These are phyloP conservation scores for Picea sitchensis DNA, from an alignment of 75 land plant genomes.

Conservation along the genomic window DNA sequence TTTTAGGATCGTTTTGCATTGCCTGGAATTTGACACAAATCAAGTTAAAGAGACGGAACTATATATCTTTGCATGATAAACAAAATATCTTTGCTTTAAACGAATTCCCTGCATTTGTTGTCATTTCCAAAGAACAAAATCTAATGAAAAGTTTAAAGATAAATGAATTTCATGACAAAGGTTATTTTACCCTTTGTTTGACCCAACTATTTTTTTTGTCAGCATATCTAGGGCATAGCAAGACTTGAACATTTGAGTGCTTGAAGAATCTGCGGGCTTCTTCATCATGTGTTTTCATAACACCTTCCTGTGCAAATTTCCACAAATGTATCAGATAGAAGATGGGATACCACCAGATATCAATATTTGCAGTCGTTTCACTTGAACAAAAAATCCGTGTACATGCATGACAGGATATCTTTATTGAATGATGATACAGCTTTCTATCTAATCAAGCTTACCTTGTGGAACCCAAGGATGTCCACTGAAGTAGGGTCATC, in stretches of 20 bases:
- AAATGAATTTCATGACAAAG: neutral
- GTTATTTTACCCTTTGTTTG: constrained; percentile 57
- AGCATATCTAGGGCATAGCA: constrained; percentile 77
- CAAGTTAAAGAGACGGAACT: too few species aligned
- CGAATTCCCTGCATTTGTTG: neutral
- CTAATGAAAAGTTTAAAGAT: neutral
- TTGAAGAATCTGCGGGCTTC: constrained; percentile 77
- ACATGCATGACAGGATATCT: neutral
- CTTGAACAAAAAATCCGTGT: too few species aligned
- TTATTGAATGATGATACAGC: neutral
- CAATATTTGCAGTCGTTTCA: neutral
- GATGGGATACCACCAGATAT: constrained; percentile 1
- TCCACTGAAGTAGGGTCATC: constrained; percentile 75
- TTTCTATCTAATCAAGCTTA: constrained; percentile 12
- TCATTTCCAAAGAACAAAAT: neutral
- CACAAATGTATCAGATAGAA: neutral
- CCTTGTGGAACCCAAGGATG: constrained; percentile 37
- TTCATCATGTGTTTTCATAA: constrained; percentile 88
- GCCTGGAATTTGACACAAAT: too few species aligned
- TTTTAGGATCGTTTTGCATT: too few species aligned
- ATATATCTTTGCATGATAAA: neutral
- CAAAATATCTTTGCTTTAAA: neutral
- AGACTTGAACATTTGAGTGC: constrained; percentile 69
- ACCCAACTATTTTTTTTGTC: constrained; percentile 74
- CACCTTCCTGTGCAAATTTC: constrained; percentile 57